Conservation (phyloP, 106 monocot genomes). For the Dioscorea dumetorum region DNA sequence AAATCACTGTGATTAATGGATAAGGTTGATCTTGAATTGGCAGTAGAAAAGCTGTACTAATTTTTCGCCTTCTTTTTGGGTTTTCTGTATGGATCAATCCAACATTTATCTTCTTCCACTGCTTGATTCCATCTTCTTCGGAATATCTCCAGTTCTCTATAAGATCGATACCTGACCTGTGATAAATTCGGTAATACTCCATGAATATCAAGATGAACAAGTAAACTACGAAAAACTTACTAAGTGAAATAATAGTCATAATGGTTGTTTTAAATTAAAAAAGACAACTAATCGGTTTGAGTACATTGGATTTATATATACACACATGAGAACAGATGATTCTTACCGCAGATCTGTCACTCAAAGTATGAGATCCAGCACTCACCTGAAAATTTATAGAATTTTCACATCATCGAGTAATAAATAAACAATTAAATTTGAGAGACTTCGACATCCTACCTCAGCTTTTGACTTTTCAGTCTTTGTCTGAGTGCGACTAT, state of each 20-base stretch:
- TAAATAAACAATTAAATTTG: too few species aligned
- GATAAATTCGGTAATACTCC: too few species aligned
- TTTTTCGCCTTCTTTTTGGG: conserved; percentile 1
- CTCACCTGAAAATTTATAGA: not conserved
- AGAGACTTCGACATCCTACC: not conserved
- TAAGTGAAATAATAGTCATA: too few species aligned
- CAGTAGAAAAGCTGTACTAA: not conserved
- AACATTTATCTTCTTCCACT: conserved; percentile 18
- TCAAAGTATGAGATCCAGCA: not conserved
- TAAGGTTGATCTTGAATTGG: not conserved
- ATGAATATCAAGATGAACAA: too few species aligned
- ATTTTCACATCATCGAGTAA: not conserved
- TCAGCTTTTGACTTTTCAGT: not conserved
- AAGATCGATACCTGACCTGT: conserved; percentile 18
- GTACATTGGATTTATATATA: too few species aligned
- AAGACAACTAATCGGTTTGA: too few species aligned
- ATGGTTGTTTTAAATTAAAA: too few species aligned
- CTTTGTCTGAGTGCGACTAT: not conserved
- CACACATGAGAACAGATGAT: too few species aligned
- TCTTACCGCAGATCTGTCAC: not conserved
- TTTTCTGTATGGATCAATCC: conserved; percentile 21
- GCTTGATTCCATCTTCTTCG: conserved; percentile 23
- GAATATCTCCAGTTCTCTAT: conserved; percentile 20
- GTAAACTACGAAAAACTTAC: too few species aligned
- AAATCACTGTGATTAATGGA: too few species aligned